A percentile compares a stretch with the other conserved stretches of the same genome.
Conservation (phyloP, 768 basidiomycete genomes). For the Coprinellus aureogranulatus region DNA sequence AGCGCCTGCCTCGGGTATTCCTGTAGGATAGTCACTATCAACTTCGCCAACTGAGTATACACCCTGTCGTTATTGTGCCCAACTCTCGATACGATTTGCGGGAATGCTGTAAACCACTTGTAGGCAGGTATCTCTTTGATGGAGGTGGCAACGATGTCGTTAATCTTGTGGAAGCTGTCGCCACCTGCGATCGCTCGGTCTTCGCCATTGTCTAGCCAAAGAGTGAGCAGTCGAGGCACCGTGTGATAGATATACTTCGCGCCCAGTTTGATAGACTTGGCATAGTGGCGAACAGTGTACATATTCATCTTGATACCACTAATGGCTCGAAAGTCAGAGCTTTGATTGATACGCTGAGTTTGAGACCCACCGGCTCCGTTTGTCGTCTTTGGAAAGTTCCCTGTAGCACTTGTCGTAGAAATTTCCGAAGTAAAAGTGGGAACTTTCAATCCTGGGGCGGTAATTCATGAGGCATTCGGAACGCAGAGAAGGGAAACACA, state of each 20-base stretch:
- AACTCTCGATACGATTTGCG: conserved; percentile 94
- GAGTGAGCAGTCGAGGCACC: conserved; percentile 86
- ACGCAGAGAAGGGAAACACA: conserved; percentile 34
- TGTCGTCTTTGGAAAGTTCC: conserved; percentile 33
- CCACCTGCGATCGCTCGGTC: conserved; percentile 28
- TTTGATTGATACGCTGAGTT: no score
- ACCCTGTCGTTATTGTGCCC: conserved; percentile 68
- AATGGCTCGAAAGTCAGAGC: no score
- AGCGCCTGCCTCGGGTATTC: conserved; percentile 88
- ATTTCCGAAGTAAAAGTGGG: conserved; percentile 80
- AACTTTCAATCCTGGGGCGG: conserved; percentile 71
- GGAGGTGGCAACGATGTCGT: conserved; percentile 50
- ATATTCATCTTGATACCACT: conserved; percentile 66
- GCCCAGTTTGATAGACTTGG: conserved; percentile 70
- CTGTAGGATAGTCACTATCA: conserved; percentile 73
- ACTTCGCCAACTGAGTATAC: conserved; percentile 52
- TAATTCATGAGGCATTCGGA: not conserved
- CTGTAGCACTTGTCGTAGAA: conserved; percentile 83
- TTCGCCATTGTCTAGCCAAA: conserved; percentile 94
- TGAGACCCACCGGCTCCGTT: not conserved
- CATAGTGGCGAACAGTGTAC: conserved; percentile 64
- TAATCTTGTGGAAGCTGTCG: conserved; percentile 54
- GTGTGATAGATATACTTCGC: conserved; percentile 97
- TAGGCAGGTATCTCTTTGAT: conserved; percentile 68
- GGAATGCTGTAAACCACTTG: conserved; percentile 97